Percentiles rank a stretch among this genome's conserved stretches.
Conservation (phyloP, 106 monocot species). For the Apostasia ramifera region DNA sequence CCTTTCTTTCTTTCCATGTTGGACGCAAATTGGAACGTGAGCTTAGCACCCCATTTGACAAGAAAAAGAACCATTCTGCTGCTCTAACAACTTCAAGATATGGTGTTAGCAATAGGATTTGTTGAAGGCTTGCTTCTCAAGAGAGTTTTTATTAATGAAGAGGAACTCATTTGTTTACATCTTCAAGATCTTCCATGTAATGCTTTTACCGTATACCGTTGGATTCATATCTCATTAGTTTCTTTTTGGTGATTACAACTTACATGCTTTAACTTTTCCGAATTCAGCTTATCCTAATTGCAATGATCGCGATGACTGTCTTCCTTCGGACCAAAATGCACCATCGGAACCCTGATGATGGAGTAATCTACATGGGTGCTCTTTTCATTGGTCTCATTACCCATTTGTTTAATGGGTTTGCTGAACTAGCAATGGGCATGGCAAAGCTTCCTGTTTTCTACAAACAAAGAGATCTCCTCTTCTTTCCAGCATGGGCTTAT, state of each 20-base stretch:
- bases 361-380: conserved; percentile 19
- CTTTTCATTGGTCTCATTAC: conserved; percentile 8
- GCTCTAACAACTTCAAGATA: conserved; percentile 39
- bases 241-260: neutral
- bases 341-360: conserved; percentile 14
- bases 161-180: conserved; percentile 26
- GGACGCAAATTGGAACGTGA: conserved; percentile 17
- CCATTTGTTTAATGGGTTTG: conserved; percentile 16
- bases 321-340: conserved; percentile 28
- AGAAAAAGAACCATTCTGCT: conserved; percentile 39
- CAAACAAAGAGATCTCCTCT: conserved; percentile 27
- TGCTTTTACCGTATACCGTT: neutral
- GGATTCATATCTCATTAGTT: neutral
- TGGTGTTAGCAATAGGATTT: conserved; percentile 37
- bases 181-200: conserved; percentile 18
- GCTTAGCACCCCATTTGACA: conserved; percentile 31
- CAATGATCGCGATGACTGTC: conserved; percentile 21
- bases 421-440: conserved; percentile 23
- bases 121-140: conserved; percentile 29
- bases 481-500: conserved; percentile 30
- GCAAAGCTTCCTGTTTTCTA: conserved; percentile 30
- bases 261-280: neutral
- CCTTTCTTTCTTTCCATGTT: conserved; percentile 27
- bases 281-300: conserved; percentile 21
- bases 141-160: conserved; percentile 42